These are phyloP conservation scores for Tolypocladium tropicale DNA, from an alignment of 2,329 filamentous ascomycete genomes.

Conservation along the genomic window DNA sequence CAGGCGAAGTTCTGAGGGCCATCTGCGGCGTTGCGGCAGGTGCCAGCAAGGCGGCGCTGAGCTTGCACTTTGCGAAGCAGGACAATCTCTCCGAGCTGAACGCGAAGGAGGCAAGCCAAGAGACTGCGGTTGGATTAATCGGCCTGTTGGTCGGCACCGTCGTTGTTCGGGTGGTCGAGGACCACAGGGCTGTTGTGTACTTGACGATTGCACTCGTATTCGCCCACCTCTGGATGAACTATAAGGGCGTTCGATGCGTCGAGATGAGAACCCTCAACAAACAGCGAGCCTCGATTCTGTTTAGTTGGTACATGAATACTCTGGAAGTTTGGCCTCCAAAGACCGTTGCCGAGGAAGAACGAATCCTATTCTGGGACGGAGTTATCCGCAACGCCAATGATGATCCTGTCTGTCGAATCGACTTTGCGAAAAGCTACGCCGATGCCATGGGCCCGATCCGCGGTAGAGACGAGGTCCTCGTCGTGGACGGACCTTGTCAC, in stretches of 20 bases:
- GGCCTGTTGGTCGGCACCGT: conserved; percentile 80
- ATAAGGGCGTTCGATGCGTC: conserved; percentile 73
- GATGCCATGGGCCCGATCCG: conserved; percentile 18
- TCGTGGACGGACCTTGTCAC: conserved; percentile 18
- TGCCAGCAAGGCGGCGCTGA: conserved; percentile 81
- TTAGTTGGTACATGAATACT: conserved; percentile 44
- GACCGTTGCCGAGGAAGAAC: conserved; percentile 55
- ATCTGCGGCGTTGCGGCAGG: conserved; percentile 86
- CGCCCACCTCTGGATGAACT: conserved; percentile 76
- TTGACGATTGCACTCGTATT: conserved; percentile 62
- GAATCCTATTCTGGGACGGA: conserved; percentile 42
- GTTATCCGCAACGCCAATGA: conserved; percentile 17
- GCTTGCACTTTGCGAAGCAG: conserved; percentile 79
- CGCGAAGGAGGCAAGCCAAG: conserved; percentile 89
- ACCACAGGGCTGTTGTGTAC: conserved; percentile 61
- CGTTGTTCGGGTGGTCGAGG: conserved; percentile 66
- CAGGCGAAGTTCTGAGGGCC: conserved; percentile 40
- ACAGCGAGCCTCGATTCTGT: conserved; percentile 73
- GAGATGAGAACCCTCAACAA: conserved; percentile 77
- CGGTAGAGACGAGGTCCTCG: conserved; percentile 9
- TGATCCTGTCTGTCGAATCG: conserved; percentile 23
- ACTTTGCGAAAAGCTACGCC: conserved; percentile 30
- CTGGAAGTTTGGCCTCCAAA: conserved; percentile 49
- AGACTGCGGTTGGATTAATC: conserved; percentile 81
- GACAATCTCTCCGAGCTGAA: conserved; percentile 90